Evolutionary conservation across 495 filamentous ascomycete genomes (phyloP).

Genomic region (Sporormia fimetaria): DNA sequence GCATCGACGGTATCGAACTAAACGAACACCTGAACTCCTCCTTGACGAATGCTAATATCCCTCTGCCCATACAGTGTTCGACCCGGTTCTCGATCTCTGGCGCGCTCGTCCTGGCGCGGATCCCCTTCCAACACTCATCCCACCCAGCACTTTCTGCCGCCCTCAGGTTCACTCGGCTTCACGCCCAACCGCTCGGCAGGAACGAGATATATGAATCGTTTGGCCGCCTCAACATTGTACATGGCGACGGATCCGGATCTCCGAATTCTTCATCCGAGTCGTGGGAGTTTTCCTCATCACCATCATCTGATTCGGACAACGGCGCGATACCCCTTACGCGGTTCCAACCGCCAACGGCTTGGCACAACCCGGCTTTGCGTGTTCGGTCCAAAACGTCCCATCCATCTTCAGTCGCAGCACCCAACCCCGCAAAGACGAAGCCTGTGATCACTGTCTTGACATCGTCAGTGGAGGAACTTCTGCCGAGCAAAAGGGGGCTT

Average conservation of each 20-base stretch:
- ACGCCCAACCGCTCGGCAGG: slow-evolving; percentile 46
- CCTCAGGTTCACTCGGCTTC: slow-evolving; percentile 50
- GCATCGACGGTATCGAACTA: slow-evolving; percentile 36
- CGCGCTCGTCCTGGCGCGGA: slow-evolving; percentile 76
- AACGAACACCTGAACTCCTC: slow-evolving; percentile 42
- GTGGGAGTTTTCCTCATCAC: slow-evolving; percentile 51
- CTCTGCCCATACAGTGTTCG: slow-evolving; percentile 62
- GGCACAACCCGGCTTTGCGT: slow-evolving; percentile 40
- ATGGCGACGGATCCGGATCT: slow-evolving; percentile 32
- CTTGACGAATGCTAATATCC: slow-evolving; percentile 65
- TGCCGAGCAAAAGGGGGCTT: slow-evolving; percentile 66
- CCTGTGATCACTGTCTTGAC: slow-evolving; percentile 56
- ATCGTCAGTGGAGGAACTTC: slow-evolving; percentile 40
- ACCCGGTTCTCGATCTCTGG: slow-evolving; percentile 69
- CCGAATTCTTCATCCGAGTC: slow-evolving; percentile 48
- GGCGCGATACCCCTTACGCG: slow-evolving; percentile 40
- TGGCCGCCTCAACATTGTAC: slow-evolving; percentile 59
- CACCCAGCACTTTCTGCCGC: slow-evolving; percentile 36
- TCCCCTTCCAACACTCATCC: slow-evolving; percentile 47
- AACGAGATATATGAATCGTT: slow-evolving; percentile 73
- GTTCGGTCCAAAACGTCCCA: slow-evolving; percentile 41
- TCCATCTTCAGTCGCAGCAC: slow-evolving; percentile 35
- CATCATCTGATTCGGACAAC: slow-evolving; percentile 50
- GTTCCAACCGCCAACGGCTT: slow-evolving; percentile 44
- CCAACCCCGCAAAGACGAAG: slow-evolving; percentile 33